Evolutionary conservation across 345 rosid genomes (phyloP).

Genomic region (Noccaea caerulescens): DNA sequence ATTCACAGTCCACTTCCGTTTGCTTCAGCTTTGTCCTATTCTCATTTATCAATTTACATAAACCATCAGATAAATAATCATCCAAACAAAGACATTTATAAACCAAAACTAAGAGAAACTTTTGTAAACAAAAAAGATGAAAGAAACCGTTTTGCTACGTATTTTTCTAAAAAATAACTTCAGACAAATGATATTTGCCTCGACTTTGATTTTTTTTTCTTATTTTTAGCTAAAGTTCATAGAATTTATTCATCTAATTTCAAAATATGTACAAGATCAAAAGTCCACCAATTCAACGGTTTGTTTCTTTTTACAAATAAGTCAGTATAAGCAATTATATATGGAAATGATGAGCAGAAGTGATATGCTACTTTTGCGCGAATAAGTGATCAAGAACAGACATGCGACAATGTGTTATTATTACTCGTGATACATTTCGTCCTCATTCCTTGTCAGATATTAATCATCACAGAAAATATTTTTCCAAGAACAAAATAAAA

Average conservation of each 20-base stretch:
- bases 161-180: too few species aligned
- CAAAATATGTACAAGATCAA: neutral
- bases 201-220: too few species aligned
- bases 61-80: neutral
- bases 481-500: neutral
- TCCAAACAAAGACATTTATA: neutral
- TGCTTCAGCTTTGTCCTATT: slow-evolving; percentile 93
- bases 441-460: slow-evolving; percentile 35
- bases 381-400: slow-evolving; percentile 41
- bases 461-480: slow-evolving; percentile 32
- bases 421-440: slow-evolving; percentile 48
- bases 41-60: slow-evolving; percentile 14
- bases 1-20: slow-evolving; percentile 92
- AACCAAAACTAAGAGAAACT: neutral
- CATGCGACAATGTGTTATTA: slow-evolving; percentile 44
- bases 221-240: too few species aligned
- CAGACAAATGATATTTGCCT: too few species aligned
- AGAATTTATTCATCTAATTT: too few species aligned
- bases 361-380: slow-evolving; percentile 38
- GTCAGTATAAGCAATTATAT: slow-evolving; percentile 28
- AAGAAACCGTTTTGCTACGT: too few species aligned
- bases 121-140: neutral
- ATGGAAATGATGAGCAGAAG: slow-evolving; percentile 42
- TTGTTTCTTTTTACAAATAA: slow-evolving; percentile 14
- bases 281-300: neutral